These are phyloP conservation scores for Mortierella sp. DNA, from an alignment of 371 early-diverging fungal species.

Conservation along the genomic window DNA sequence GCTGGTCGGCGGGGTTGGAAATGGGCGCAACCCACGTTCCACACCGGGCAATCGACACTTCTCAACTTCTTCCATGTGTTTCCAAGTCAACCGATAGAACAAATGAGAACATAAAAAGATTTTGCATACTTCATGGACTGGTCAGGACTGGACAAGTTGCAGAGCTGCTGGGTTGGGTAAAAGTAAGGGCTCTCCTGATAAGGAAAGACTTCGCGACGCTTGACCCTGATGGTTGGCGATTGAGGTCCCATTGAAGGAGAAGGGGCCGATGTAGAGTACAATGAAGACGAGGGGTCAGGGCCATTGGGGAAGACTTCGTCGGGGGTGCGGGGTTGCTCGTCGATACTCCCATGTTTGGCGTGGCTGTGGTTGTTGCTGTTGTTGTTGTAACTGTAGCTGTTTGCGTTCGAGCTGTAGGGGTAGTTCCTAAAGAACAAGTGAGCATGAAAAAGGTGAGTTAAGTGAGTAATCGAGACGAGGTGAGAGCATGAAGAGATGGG, in stretches of 20 bases:
- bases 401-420: slow-evolving; percentile 29
- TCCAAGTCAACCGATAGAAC: background rate
- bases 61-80: background rate
- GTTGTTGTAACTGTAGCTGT: slow-evolving; percentile 21
- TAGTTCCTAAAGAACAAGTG: slow-evolving; percentile 21
- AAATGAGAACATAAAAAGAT: background rate
- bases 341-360: slow-evolving; percentile 29
- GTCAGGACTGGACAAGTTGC: slow-evolving; percentile 74
- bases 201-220: slow-evolving; percentile 45
- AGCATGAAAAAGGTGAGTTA: background rate
- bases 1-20: background rate
- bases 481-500: background rate
- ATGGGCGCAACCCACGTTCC: slow-evolving; percentile 6
- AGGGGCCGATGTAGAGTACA: slow-evolving; percentile 52
- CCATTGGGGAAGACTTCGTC: slow-evolving; percentile 25
- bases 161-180: slow-evolving; percentile 72
- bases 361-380: slow-evolving; percentile 4
- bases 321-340: slow-evolving; percentile 30
- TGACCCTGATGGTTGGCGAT: slow-evolving; percentile 25
- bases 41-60: background rate
- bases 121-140: slow-evolving; percentile 66
- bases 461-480: background rate
- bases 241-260: slow-evolving; percentile 35
- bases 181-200: slow-evolving; percentile 72
- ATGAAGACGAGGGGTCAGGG: slow-evolving; percentile 17